A percentile compares a stretch with the other conserved stretches of the same genome.
Conservation (phyloP, 768 basidiomycete genomes). For the Amanita rimosa region DNA sequence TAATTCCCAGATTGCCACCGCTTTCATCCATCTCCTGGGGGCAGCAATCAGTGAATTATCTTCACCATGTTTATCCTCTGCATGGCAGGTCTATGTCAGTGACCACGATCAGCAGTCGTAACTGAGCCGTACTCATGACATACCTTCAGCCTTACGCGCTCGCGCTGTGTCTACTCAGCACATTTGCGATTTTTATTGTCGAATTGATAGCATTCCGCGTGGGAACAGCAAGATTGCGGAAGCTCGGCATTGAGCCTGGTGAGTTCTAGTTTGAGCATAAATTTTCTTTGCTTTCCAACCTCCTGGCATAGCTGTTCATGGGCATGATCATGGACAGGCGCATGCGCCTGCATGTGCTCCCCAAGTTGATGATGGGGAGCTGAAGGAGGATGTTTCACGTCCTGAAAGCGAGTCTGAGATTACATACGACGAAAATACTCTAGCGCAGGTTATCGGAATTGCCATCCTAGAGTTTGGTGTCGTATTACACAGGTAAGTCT, state of each 20-base stretch:
- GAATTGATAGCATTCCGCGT: conserved; percentile 84
- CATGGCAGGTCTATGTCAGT: conserved; percentile 71
- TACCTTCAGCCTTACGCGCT: conserved; percentile 62
- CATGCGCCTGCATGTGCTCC: conserved; percentile 61
- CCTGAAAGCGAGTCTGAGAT: conserved; percentile 11
- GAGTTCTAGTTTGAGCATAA: neutral
- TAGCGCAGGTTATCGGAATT: conserved; percentile 75
- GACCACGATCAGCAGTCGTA: neutral
- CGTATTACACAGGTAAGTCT: conserved; percentile 57
- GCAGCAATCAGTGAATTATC: conserved; percentile 65
- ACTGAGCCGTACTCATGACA: neutral
- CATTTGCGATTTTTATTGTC: conserved; percentile 75
- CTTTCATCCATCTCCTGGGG: conserved; percentile 74
- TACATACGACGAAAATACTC: conserved; percentile 27
- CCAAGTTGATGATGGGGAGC: conserved; percentile 23
- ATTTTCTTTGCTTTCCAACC: neutral
- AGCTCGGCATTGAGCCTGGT: conserved; percentile 57
- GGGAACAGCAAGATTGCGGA: conserved; percentile 62
- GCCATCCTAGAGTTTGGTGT: conserved; percentile 94
- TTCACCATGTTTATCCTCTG: conserved; percentile 55
- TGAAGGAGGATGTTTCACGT: conserved; percentile 9
- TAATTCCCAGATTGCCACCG: conserved; percentile 63
- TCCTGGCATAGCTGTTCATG: neutral
- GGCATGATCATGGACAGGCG: conserved; percentile 23
- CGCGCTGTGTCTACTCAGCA: conserved; percentile 68